Conservation (phyloP, 805 yeast species). For the Clavispora carvajalis region DNA sequence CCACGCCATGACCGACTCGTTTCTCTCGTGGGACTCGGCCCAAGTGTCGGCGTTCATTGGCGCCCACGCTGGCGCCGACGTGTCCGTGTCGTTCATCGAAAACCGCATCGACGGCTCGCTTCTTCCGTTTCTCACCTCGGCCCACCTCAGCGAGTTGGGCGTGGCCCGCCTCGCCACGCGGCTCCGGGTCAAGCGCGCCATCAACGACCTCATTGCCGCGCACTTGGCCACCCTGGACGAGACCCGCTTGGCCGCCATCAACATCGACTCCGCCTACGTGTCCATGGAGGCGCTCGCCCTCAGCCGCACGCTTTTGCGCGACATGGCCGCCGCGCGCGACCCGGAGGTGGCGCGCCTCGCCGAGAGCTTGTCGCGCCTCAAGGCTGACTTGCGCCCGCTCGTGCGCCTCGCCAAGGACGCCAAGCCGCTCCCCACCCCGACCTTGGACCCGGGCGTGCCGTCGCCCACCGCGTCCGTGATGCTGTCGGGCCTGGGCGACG, state of each 20-base stretch:
- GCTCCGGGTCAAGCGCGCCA: constrained; percentile 52
- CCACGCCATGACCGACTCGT: constrained; percentile 25
- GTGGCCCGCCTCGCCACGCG: constrained; percentile 49
- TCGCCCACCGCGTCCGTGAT: constrained; percentile 22
- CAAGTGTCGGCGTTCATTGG: constrained; percentile 36
- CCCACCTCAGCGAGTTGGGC: constrained; percentile 72
- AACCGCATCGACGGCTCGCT: constrained; percentile 72
- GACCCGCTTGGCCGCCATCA: constrained; percentile 24
- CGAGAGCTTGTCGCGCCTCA: constrained; percentile 51
- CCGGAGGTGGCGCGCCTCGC: constrained; percentile 38
- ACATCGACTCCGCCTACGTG: constrained; percentile 33
- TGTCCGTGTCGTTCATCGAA: constrained; percentile 36
- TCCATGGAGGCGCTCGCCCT: constrained; percentile 33
- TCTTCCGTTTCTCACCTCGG: constrained; percentile 61
- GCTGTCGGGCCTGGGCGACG: background rate
- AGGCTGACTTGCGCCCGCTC: constrained; percentile 62
- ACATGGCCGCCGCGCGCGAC: constrained; percentile 22
- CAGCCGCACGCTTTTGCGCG: constrained; percentile 31
- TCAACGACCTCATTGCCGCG: constrained; percentile 46
- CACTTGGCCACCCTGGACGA: constrained; percentile 27
- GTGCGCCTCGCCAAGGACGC: constrained; percentile 58
- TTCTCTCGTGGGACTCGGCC: constrained; percentile 41
- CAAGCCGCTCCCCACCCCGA: constrained; percentile 65
- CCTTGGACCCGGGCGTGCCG: constrained; percentile 36
- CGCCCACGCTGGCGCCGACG: constrained; percentile 19